These are phyloP conservation scores for Fusarium globosum DNA, from an alignment of 2,329 filamentous ascomycete species.

Conservation along the genomic window DNA sequence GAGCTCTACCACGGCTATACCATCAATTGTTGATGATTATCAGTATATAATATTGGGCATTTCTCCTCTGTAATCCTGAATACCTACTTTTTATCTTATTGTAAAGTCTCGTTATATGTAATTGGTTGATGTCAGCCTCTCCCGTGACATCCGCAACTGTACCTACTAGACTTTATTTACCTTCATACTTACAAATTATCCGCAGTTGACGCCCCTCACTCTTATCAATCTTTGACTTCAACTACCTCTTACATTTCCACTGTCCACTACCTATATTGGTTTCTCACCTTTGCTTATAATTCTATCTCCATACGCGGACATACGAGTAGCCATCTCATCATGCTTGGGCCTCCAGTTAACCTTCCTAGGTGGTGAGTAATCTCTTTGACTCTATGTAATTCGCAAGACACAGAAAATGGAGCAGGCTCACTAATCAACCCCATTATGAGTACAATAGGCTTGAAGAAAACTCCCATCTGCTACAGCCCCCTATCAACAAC, in stretches of 20 bases:
- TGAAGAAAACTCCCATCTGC: conserved; percentile 87
- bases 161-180: background rate
- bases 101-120: background rate
- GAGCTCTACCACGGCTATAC: conserved; percentile 1
- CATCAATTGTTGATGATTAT: background rate
- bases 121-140: conserved; percentile 1
- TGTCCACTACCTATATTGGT: background rate
- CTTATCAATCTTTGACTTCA: background rate
- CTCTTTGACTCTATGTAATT: background rate
- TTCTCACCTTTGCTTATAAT: background rate
- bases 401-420: background rate
- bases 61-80: background rate
- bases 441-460: conserved; percentile 69
- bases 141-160: conserved; percentile 30
- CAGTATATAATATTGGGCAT: background rate
- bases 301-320: background rate
- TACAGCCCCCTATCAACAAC: conserved; percentile 96
- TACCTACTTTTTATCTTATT: background rate
- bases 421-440: conserved; percentile 16
- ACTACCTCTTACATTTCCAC: background rate
- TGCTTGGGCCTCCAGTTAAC: conserved; percentile 65
- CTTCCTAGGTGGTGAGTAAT: conserved; percentile 67
- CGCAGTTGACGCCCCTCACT: conserved; percentile 21
- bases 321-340: conserved; percentile 38
- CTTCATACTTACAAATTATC: conserved; percentile 15